These are phyloP conservation scores for Kwoniella dendrophila DNA, from an alignment of 768 basidiomycete species.

Conservation along the genomic window DNA sequence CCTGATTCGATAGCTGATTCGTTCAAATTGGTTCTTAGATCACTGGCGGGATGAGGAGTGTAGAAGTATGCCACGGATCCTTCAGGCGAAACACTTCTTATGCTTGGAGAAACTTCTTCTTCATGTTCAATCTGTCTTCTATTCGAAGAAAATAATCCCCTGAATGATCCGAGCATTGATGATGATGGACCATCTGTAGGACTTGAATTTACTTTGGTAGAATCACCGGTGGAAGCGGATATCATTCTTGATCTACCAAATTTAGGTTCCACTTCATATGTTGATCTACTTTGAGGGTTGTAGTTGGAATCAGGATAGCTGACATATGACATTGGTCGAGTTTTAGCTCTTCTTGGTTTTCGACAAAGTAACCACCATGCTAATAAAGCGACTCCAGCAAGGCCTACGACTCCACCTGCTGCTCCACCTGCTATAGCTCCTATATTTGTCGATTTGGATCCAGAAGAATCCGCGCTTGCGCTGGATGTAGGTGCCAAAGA, in stretches of 20 bases:
- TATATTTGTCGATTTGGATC: constrained; percentile 4
- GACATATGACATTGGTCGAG: constrained; percentile 5
- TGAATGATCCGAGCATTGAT: neutral
- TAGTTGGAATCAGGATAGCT: constrained; percentile 1
- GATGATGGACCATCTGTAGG: neutral
- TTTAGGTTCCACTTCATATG: neutral
- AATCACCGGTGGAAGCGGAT: neutral
- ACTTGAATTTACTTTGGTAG: neutral
- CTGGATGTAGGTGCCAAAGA: neutral
- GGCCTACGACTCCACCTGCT: constrained; percentile 35
- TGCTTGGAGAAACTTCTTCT: neutral
- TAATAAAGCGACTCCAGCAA: constrained; percentile 34
- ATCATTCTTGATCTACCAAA: constrained; percentile 5
- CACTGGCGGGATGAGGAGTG: neutral
- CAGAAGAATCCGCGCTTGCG: neutral
- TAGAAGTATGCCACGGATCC: constrained; percentile 4
- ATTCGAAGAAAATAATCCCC: neutral
- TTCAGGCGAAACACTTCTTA: neutral
- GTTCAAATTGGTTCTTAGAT: neutral
- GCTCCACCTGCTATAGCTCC: constrained; percentile 47
- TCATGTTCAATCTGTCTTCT: neutral
- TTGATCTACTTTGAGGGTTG: neutral
- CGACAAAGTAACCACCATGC: constrained; percentile 17
- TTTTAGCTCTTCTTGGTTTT: neutral
- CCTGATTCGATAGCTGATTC: neutral